phyloP scores from a whole-genome alignment of 495 filamentous ascomycete species.

The Pyrenopolyporus hunteri region DNA sequence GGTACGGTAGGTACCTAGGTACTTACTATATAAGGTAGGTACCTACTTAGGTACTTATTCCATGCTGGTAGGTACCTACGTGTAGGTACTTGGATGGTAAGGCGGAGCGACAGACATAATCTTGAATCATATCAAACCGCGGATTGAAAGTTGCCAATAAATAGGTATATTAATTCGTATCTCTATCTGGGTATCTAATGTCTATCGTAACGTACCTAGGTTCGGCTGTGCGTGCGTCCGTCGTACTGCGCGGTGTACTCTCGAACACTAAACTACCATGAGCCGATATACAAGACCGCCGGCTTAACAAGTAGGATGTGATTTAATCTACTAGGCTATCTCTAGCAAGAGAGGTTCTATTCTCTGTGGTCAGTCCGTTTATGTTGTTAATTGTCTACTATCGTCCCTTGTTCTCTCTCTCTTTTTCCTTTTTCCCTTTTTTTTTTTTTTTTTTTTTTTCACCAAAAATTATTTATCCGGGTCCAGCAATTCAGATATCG shows the following conservation, averaged over 20 bases:
- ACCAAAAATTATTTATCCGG: slow-evolving; percentile 13
- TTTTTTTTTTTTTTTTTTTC: too few relatives aligned
- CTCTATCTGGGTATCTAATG: slow-evolving; percentile 32
- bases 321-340: slow-evolving; percentile 11
- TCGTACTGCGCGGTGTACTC: not conserved
- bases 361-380: slow-evolving; percentile 5
- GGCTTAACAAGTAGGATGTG: slow-evolving; percentile 1
- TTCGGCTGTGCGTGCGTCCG: slow-evolving; percentile 1
- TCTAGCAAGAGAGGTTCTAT: slow-evolving; percentile 3
- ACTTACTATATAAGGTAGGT: not conserved
- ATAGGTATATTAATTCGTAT: slow-evolving; percentile 21
- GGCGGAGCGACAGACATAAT: too few relatives aligned
- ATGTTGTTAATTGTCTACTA: slow-evolving; percentile 6
- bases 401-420: too few relatives aligned
- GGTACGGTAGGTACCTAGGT: not conserved
- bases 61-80: not conserved
- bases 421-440: too few relatives aligned
- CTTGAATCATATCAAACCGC: too few relatives aligned
- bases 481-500: slow-evolving; percentile 4
- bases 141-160: too few relatives aligned
- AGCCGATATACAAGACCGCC: slow-evolving; percentile 2
- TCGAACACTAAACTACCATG: not conserved
- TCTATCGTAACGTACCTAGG: slow-evolving; percentile 10
- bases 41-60: not conserved
- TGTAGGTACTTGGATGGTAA: too few relatives aligned